These are phyloP conservation scores for Carallia brachiata DNA, from an alignment of 345 rosid species.

Conservation along the genomic window DNA sequence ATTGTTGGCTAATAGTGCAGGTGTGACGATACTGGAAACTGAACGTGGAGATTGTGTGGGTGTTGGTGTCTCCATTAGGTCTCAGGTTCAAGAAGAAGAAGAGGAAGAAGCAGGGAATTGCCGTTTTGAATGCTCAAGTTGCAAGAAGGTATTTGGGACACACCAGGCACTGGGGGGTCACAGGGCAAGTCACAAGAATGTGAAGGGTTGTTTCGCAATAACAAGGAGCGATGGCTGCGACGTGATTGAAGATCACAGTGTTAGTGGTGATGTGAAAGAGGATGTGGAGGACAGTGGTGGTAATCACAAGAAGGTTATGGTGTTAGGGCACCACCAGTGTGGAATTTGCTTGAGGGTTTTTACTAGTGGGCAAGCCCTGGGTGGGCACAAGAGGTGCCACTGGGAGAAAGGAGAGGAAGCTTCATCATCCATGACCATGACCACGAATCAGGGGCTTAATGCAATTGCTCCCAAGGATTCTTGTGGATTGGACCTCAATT, in stretches of 20 bases:
- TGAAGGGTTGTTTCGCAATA: conserved; percentile 74
- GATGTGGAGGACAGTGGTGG: background rate
- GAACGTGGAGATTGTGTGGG: background rate
- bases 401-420: conserved; percentile 76
- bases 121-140: conserved; percentile 68
- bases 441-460: conserved; percentile 16
- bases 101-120: conserved; percentile 3
- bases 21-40: background rate
- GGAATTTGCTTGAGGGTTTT: conserved; percentile 60
- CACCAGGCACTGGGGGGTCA: conserved; percentile 93
- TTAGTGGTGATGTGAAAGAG: background rate
- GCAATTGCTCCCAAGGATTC: conserved; percentile 7
- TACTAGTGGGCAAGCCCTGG: conserved; percentile 80
- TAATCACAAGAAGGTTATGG: conserved; percentile 1
- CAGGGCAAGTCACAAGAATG: conserved; percentile 81
- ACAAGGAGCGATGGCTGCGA: conserved; percentile 23
- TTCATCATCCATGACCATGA: background rate
- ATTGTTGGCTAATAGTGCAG: conserved; percentile 38
- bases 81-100: conserved; percentile 20
- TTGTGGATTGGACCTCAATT: conserved; percentile 56
- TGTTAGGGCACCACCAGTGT: conserved; percentile 43
- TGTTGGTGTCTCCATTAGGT: background rate
- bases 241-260: conserved; percentile 6
- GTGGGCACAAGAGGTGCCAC: conserved; percentile 96
- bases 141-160: conserved; percentile 81